Evolutionary conservation across 192 early-diverging fungal species (phyloP).

Genomic region (Gonapodya sp.): DNA sequence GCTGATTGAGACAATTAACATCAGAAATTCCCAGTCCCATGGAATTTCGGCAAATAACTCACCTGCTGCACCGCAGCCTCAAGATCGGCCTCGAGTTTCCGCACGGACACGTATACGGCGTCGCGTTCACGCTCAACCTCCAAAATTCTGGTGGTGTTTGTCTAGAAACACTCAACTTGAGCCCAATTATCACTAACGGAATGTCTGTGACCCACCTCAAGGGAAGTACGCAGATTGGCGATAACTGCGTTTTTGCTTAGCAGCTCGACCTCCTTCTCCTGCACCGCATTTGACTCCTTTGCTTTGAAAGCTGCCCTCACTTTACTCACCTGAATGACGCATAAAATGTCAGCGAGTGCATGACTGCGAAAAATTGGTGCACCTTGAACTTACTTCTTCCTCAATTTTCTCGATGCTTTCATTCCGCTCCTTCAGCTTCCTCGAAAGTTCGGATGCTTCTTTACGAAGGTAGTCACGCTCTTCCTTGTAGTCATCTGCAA

Average conservation of each 20-base stretch:
- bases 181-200: conserved; percentile 13
- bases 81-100: conserved; percentile 20
- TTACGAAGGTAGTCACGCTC: conserved; percentile 31
- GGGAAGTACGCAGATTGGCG: neutral
- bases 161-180: conserved; percentile 14
- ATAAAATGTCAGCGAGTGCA: neutral
- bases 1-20: conserved; percentile 12
- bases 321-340: conserved; percentile 15
- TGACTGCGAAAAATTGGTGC: neutral
- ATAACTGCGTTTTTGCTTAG: neutral
- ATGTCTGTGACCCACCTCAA: conserved; percentile 15
- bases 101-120: conserved; percentile 19
- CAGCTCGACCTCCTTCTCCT: conserved; percentile 19
- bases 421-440: conserved; percentile 37
- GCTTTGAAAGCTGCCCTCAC: conserved; percentile 27
- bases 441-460: conserved; percentile 23
- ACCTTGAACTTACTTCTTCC: conserved; percentile 21
- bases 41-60: conserved; percentile 7
- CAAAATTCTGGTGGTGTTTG: conserved; percentile 17
- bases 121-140: conserved; percentile 30
- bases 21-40: neutral
- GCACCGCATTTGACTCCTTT: conserved; percentile 31
- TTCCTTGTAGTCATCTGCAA: conserved; percentile 29
- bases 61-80: conserved; percentile 9
- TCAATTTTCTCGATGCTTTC: conserved; percentile 45